These are phyloP conservation scores for Buxus sempervirens DNA, from an alignment of 164 flowering plant genomes.

Conservation along the genomic window DNA sequence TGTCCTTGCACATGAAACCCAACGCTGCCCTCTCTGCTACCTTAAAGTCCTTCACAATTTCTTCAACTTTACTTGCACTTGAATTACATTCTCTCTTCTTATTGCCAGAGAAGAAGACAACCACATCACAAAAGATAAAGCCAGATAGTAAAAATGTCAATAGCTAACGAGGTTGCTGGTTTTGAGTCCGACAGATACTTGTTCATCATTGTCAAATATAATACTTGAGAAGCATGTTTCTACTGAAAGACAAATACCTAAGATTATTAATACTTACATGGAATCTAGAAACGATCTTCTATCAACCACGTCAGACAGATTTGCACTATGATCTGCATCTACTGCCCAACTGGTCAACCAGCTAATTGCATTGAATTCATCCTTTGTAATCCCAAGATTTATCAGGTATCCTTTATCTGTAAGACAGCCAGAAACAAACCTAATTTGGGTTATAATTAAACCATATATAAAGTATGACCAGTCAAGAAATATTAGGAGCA, in stretches of 20 bases:
- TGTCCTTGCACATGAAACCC: constrained; percentile 90
- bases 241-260: background rate
- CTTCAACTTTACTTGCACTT: constrained; percentile 39
- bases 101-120: constrained; percentile 22
- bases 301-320: constrained; percentile 38
- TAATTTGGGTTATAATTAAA: background rate
- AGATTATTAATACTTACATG: constrained; percentile 22
- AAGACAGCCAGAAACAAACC: background rate
- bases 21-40: constrained; percentile 68
- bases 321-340: constrained; percentile 83
- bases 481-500: too few species aligned
- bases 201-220: background rate
- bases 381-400: constrained; percentile 56
- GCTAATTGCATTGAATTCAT: constrained; percentile 81
- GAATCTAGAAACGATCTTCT: constrained; percentile 19
- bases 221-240: background rate
- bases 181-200: background rate
- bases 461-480: constrained; percentile 1
- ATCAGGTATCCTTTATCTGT: constrained; percentile 64
- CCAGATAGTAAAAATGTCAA: background rate
- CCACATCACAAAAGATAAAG: background rate
- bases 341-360: constrained; percentile 99
- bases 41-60: constrained; percentile 48
- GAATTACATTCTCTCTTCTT: constrained; percentile 26
- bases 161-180: background rate